Conservation (phyloP, 2,329 filamentous ascomycete genomes). For the Fusarium kyushuense region DNA sequence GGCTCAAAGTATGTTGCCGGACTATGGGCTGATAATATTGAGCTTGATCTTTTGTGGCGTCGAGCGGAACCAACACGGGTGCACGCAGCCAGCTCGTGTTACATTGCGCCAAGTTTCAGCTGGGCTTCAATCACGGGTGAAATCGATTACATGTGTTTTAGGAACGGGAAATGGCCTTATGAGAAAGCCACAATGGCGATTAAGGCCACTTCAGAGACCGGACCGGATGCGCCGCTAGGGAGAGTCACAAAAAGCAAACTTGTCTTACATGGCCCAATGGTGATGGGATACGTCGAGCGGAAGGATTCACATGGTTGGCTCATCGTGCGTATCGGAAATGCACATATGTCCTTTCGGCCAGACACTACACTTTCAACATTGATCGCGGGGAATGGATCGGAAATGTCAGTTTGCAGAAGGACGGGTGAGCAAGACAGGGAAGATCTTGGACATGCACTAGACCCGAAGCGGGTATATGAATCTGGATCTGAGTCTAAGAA, state of each 20-base stretch:
- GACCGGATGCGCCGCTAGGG: conserved; percentile 29
- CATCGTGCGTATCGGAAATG: not conserved
- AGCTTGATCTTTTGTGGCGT: conserved; percentile 43
- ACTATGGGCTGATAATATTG: conserved; percentile 47
- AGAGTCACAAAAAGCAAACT: conserved; percentile 24
- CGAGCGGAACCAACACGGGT: conserved; percentile 7
- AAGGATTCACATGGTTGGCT: conserved; percentile 7
- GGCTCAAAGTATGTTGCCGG: conserved; percentile 47
- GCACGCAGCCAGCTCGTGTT: conserved; percentile 8
- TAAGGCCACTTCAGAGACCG: conserved; percentile 6
- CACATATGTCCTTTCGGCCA: conserved; percentile 4
- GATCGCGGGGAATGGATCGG: not conserved
- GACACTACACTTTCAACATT: conserved; percentile 31
- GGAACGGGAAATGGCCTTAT: conserved; percentile 36
- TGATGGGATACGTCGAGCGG: conserved; percentile 7
- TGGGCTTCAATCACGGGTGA: conserved; percentile 45
- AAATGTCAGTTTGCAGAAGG: conserved; percentile 27
- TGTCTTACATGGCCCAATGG: conserved; percentile 22
- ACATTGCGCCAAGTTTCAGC: conserved; percentile 43
- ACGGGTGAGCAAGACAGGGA: not conserved
- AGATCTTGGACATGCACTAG: not conserved
- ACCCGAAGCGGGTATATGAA: not conserved
- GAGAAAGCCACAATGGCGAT: conserved; percentile 24
- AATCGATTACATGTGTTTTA: conserved; percentile 44
- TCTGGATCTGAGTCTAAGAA: not conserved